Base-by-base conservation (phyloP, 306 rosid species). In the Gillenia trifoliata region DNA sequence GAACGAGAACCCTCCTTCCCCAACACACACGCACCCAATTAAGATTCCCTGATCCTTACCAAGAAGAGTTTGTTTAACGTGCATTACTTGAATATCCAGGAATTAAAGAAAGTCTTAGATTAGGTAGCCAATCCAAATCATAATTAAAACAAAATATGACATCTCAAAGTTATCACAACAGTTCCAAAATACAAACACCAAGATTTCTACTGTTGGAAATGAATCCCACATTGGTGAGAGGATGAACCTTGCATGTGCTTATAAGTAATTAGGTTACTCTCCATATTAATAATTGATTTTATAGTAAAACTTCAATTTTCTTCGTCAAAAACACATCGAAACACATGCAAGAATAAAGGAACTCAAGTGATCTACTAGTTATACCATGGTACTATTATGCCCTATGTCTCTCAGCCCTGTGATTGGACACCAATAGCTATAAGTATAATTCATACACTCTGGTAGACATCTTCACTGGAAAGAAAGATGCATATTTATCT, bases 361-460 rank as follows among this genome's bases (percentile, higher is more conserved):
- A 50, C 72, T 25, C 59, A 68, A 68, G n/a, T n/a, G n/a, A n/a
- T n/a, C n/a, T n/a, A n/a, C n/a, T n/a, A n/a, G n/a, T n/a, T n/a
- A n/a, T n/a, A n/a, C n/a, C n/a, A n/a, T n/a, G n/a, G n/a, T n/a
- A n/a, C n/a, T n/a, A n/a, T n/a, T n/a, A n/a, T n/a, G n/a, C n/a
- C n/a, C n/a, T n/a, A n/a, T n/a, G n/a, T n/a, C n/a, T n/a, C n/a
- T n/a, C n/a, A n/a, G n/a, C 28, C 23, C 25, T 41, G 11, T 49
- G 41, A 69, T 69, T 49, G 43, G 73, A 69, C 73, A 69, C 20
- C 29, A 1, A n/a, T n/a, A n/a, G n/a, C n/a, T n/a, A 69, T 29
- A 38, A 38, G 11, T 38, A 38, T 38, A 38, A 8, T n/a, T n/a
- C n/a, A n/a, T n/a, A n/a, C n/a, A n/a, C n/a, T n/a, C n/a, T n/a